Base-by-base conservation (phyloP, 2,329 filamentous ascomycete species). In the Botrytis fabae region DNA sequence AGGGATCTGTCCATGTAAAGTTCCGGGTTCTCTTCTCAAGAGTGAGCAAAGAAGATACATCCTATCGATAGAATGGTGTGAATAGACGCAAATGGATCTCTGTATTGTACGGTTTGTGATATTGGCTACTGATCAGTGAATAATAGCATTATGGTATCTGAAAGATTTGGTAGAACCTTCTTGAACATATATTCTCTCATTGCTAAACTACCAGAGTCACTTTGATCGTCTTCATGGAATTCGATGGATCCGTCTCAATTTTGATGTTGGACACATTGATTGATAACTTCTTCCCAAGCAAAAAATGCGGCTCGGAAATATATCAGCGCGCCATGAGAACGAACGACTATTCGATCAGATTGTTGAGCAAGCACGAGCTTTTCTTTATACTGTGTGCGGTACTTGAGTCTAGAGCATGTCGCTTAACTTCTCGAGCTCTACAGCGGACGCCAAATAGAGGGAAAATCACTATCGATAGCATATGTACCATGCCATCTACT, bases 71-170 rank as follows among this genome's bases (percentile, higher is more conserved):
- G 5, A 28, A 28, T 2, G 2, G 25, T 5, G 6, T 16, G 8
- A 54, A 54, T 28, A 1, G 51, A 1, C 10, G 12, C 14, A 16
- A 28, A 54, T 8, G 28, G 14, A 54, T 54, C n/a, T 3, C 28
- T 9, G n/a, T 0, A 14, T 18, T 28, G 6, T 28, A 9, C 16
- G 0, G 1, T 54, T 0, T 54, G 14, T 54, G 6, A 54, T 2
- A 18, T 28, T 28, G 51, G n/a, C n/a, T 54, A 54, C n/a, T 54
- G 51, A 54, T 28, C 51, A 54, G n/a, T 28, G 51, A 54, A 18
- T 3, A 54, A 18, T 1, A 54, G n/a, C 18, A 2, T 54, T 14
- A 18, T 54, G 0, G 1, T 9, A 54, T 54, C 51, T 54, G n/a
- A 28, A 0, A 54, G n/a, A 0, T 28, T 8, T 0, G n/a, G n/a